Conservation (phyloP, 495 filamentous ascomycete species). For the Aspergillus haitiensis region DNA sequence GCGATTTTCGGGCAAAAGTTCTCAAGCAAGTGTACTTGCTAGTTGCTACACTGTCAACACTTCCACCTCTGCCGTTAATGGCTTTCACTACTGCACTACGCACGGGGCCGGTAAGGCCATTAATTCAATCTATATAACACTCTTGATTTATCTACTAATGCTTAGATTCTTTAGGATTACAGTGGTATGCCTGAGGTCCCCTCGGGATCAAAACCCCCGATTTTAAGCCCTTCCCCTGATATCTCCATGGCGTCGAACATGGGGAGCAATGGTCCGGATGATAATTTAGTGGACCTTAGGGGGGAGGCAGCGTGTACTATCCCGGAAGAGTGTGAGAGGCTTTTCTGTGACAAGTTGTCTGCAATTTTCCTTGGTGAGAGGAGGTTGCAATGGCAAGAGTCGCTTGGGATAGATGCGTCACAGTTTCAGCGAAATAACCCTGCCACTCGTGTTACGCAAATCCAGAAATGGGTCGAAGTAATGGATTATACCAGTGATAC, state of each 20-base stretch:
- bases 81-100: conserved; percentile 95
- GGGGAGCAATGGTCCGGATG: conserved; percentile 51
- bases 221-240: conserved; percentile 80
- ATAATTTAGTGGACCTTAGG: conserved; percentile 52
- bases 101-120: conserved; percentile 63
- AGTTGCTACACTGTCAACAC: conserved; percentile 74
- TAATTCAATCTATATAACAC: conserved; percentile 4
- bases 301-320: conserved; percentile 93
- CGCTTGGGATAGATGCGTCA: conserved; percentile 75
- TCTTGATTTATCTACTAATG: conserved; percentile 2
- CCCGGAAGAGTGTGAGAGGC: conserved; percentile 99
- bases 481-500: conserved; percentile 85
- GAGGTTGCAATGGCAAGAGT: conserved; percentile 61
- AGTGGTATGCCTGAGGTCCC: conserved; percentile 98
- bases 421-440: conserved; percentile 34
- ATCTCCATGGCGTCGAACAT: conserved; percentile 60
- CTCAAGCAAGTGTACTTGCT: conserved; percentile 70
- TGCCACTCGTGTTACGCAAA: conserved; percentile 32
- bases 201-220: conserved; percentile 73
- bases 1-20: conserved; percentile 45
- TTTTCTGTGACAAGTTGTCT: conserved; percentile 94
- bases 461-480: conserved; percentile 69
- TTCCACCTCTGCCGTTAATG: conserved; percentile 59
- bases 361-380: conserved; percentile 94
- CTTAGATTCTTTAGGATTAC: conserved; percentile 59